phyloP scores from a whole-genome alignment of 139 green algal species.

The Haematococcus sp. region DNA sequence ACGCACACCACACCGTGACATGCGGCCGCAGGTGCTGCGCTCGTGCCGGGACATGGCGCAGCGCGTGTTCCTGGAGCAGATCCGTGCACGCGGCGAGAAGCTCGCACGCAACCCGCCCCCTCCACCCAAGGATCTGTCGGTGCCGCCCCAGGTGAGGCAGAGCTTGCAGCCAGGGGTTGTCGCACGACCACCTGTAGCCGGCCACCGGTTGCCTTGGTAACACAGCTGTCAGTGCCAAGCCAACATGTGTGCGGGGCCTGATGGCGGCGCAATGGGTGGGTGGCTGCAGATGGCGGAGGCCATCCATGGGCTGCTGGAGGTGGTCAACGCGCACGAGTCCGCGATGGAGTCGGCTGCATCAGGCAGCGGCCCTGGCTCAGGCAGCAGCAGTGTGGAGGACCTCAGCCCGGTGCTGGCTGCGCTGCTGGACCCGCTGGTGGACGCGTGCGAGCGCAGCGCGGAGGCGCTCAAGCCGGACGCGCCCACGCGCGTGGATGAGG shows the following conservation, averaged over 20 bases:
- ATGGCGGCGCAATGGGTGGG: neutral
- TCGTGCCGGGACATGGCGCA: slow-evolving; percentile 47
- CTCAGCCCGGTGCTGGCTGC: slow-evolving; percentile 53
- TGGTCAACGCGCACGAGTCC: slow-evolving; percentile 64
- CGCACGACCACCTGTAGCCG: too few relatives aligned
- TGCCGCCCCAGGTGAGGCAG: slow-evolving; percentile 60
- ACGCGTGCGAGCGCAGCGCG: slow-evolving; percentile 50
- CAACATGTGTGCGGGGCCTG: neutral
- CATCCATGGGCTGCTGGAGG: slow-evolving; percentile 55
- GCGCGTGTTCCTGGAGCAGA: slow-evolving; percentile 69
- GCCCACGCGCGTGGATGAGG: slow-evolving; percentile 48
- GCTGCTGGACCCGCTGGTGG: slow-evolving; percentile 70
- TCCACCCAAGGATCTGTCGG: slow-evolving; percentile 62
- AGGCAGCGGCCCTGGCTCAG: neutral
- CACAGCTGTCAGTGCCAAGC: too few relatives aligned
- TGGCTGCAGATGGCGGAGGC: slow-evolving; percentile 57
- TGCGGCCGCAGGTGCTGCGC: slow-evolving; percentile 24
- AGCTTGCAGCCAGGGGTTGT: too few relatives aligned
- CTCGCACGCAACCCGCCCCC: slow-evolving; percentile 63
- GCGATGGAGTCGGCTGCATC: slow-evolving; percentile 30
- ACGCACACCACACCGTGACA: too few relatives aligned
- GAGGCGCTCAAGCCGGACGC: slow-evolving; percentile 51
- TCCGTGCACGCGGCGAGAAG: slow-evolving; percentile 62
- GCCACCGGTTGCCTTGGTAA: too few relatives aligned
- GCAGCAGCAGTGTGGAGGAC: slow-evolving; percentile 9